Evolutionary conservation across 192 early-diverging fungal genomes (phyloP).

Genomic region (Chytriomyces hyalinus): DNA sequence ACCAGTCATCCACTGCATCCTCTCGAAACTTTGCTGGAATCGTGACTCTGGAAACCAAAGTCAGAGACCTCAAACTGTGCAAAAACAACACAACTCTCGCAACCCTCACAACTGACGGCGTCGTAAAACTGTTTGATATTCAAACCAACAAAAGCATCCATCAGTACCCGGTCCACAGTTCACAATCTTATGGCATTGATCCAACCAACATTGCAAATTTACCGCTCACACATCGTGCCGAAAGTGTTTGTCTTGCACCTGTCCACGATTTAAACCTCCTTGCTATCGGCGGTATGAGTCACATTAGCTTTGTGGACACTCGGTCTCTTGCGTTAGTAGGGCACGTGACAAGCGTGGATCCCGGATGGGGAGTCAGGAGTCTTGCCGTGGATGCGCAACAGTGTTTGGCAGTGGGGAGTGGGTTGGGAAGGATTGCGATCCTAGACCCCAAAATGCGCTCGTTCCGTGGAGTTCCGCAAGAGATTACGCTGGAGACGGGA

Average conservation of each 20-base stretch:
- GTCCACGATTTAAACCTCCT: conserved; percentile 13
- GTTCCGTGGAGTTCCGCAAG: conserved; percentile 50
- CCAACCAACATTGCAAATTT: not conserved
- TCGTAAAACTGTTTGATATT: conserved; percentile 70
- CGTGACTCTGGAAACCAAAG: conserved; percentile 43
- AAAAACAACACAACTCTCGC: conserved; percentile 41
- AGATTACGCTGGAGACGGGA: not conserved
- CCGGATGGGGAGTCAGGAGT: conserved; percentile 73
- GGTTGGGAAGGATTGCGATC: conserved; percentile 65
- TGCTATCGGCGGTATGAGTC: conserved; percentile 49
- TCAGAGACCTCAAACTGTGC: conserved; percentile 64
- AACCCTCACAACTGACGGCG: conserved; percentile 65
- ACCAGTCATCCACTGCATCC: not conserved
- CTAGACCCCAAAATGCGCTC: conserved; percentile 63
- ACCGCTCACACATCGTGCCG: conserved; percentile 17
- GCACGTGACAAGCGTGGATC: conserved; percentile 62
- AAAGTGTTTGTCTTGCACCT: conserved; percentile 37
- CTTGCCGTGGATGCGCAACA: conserved; percentile 47
- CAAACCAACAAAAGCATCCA: not conserved
- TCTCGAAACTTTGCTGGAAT: not conserved
- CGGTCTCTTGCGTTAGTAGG: conserved; percentile 49
- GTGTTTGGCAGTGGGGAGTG: conserved; percentile 67
- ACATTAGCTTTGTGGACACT: conserved; percentile 52
- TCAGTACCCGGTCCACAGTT: not conserved
- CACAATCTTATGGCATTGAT: not conserved